phyloP scores from a whole-genome alignment of 2,329 filamentous ascomycete genomes.

The Alternaria panax region DNA sequence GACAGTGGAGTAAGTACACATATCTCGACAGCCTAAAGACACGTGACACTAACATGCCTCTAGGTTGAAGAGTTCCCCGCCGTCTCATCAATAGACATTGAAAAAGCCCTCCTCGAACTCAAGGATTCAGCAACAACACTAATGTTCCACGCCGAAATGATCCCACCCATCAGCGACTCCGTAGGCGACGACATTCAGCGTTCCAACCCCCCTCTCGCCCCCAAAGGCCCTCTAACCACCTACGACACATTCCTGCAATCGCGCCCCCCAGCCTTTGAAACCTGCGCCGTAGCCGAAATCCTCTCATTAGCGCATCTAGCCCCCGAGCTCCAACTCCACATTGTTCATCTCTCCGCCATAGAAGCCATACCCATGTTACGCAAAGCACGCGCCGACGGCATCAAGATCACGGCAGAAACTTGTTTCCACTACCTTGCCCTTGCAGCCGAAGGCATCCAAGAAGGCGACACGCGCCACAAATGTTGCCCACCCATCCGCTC shows the following conservation, averaged over 20 bases:
- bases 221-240: slow-evolving; percentile 73
- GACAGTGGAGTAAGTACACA: slow-evolving; percentile 81
- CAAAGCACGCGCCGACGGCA: slow-evolving; percentile 72
- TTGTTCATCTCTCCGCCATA: slow-evolving; percentile 90
- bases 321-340: slow-evolving; percentile 84
- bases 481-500: slow-evolving; percentile 92
- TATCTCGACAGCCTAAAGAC: not conserved
- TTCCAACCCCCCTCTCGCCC: slow-evolving; percentile 73
- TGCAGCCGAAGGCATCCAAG: slow-evolving; percentile 78
- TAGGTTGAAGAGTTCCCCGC: slow-evolving; percentile 96
- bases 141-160: slow-evolving; percentile 99
- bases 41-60: slow-evolving; percentile 26
- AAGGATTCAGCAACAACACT: slow-evolving; percentile 84
- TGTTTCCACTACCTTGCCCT: slow-evolving; percentile 95
- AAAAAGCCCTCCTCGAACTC: slow-evolving; percentile 79
- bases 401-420: slow-evolving; percentile 92
- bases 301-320: slow-evolving; percentile 80
- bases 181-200: slow-evolving; percentile 78
- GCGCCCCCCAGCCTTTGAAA: slow-evolving; percentile 88
- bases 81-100: slow-evolving; percentile 80
- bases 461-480: slow-evolving; percentile 91
- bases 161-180: slow-evolving; percentile 82
- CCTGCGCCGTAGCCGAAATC: slow-evolving; percentile 87
- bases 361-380: slow-evolving; percentile 84
- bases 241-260: slow-evolving; percentile 94